Base-by-base conservation (phyloP, 208 protist genomes). In the Lotmaria passim region DNA sequence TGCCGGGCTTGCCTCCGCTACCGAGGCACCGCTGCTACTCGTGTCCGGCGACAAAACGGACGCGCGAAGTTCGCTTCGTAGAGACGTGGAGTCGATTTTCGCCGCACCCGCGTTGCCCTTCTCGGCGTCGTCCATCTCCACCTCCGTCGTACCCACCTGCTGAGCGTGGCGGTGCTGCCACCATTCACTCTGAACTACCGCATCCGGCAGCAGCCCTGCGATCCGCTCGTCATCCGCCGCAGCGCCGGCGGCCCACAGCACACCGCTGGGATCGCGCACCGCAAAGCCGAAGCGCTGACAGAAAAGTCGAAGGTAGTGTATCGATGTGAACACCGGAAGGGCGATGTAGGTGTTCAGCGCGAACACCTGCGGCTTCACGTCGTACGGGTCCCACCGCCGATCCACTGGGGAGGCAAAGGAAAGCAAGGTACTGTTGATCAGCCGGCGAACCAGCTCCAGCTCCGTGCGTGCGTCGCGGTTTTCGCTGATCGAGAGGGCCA, bases 301-400 rank as follows among this genome's bases (percentile, higher is more conserved):
- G 51, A 96, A 96, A n/a, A 83, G 72, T 30, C 66, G 76, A 43
- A 96, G 39, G 53, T 93, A 93, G 41, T 80, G 75, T 24, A 93
- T 24, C 8, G 86, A 94, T 11, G 87, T 94, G 65, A 96, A 96
- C 30, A 96, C 91, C n/a, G 91, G 91, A 19, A 96, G 78, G 23
- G 85, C 88, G 44, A 96, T 73, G 80, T 92, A 94, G 23, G 74
- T 88, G 58, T 93, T 84, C 10, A 96, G 62, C 8, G 91, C 91
- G 55, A 96, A 96, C 15, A 93, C 83, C 72, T 96, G 91, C 64
- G 91, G 89, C 75, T 94, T 93, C 21, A 91, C 85, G 50, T 94
- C 91, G 70, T 93, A 94, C 34, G 91, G 91, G 50, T 96, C 91
- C 87, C 88, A 96, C 44, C 11, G 19, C 17, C 64, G 56, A 5